Conservation (phyloP, 768 basidiomycete genomes). For the Phlebiopsis gigantea region DNA sequence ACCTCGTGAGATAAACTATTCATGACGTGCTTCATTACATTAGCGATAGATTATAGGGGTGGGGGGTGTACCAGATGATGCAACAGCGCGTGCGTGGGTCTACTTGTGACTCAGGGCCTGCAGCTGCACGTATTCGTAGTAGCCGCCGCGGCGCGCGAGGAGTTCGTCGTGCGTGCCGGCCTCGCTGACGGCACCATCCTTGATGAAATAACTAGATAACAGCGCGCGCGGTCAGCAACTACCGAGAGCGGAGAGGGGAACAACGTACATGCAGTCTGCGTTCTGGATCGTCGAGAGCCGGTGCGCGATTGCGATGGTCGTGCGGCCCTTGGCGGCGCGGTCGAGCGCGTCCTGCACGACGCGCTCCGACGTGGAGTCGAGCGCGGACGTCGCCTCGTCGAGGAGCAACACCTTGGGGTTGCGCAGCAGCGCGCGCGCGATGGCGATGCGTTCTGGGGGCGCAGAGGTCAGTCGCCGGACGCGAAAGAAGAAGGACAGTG, state of each 20-base stretch:
- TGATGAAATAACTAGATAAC: conserved; percentile 72
- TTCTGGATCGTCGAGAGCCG: conserved; percentile 66
- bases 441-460: conserved; percentile 33
- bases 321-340: conserved; percentile 85
- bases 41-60: too few relatives aligned
- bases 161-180: conserved; percentile 86
- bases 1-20: too few relatives aligned
- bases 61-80: not conserved
- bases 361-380: conserved; percentile 56
- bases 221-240: conserved; percentile 7
- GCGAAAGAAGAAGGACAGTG: not conserved
- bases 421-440: conserved; percentile 25
- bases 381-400: conserved; percentile 40
- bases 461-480: not conserved
- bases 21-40: too few relatives aligned
- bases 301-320: conserved; percentile 94
- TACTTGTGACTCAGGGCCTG: conserved; percentile 41
- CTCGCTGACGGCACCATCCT: conserved; percentile 82
- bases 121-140: conserved; percentile 85
- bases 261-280: conserved; percentile 22
- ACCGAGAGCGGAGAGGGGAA: conserved; percentile 29
- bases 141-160: conserved; percentile 55
- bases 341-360: conserved; percentile 95
- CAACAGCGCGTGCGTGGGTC: not conserved
- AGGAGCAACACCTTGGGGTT: conserved; percentile 27